Evolutionary conservation across 2,329 filamentous ascomycete species (phyloP).

Genomic region (Tolypocladium sp.): DNA sequence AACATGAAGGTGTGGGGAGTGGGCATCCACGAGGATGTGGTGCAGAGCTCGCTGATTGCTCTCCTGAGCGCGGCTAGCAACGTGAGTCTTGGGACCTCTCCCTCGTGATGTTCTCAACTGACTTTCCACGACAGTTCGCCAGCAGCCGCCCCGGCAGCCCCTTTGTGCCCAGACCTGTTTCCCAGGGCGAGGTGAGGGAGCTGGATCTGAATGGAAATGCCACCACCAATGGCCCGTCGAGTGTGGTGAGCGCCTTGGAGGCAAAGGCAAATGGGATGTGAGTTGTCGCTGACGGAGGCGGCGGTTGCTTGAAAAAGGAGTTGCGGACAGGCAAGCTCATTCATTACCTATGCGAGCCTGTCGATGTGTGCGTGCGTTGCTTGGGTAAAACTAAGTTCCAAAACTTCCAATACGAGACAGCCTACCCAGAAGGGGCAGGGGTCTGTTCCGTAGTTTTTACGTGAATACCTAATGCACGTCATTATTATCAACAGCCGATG

Average conservation of each 20-base stretch:
- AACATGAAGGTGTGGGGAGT: constrained; percentile 79
- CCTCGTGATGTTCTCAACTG: background rate
- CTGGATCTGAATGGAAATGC: constrained; percentile 7
- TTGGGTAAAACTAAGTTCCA: background rate
- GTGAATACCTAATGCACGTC: background rate
- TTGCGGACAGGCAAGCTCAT: background rate
- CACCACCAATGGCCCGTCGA: constrained; percentile 3
- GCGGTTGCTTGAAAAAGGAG: background rate
- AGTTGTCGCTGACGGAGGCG: background rate
- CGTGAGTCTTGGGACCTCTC: constrained; percentile 43
- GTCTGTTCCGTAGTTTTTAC: too few relatives aligned
- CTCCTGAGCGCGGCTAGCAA: constrained; percentile 78
- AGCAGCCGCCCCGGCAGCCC: constrained; percentile 61
- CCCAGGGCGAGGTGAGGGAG: constrained; percentile 9
- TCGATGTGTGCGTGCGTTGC: background rate
- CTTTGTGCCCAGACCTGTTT: constrained; percentile 43
- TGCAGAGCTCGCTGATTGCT: constrained; percentile 80
- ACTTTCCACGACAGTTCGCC: constrained; percentile 40
- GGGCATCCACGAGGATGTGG: constrained; percentile 44
- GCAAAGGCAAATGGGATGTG: constrained; percentile 12
- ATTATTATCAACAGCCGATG: background rate
- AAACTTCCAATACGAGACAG: background rate
- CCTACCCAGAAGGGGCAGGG: background rate
- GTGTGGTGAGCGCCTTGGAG: constrained; percentile 11
- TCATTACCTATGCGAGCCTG: background rate